A percentile compares a stretch with the other conserved stretches of the same genome.
phyloP scores from a whole-genome alignment of 257 asterid species.

The Fraxinus anomala region DNA sequence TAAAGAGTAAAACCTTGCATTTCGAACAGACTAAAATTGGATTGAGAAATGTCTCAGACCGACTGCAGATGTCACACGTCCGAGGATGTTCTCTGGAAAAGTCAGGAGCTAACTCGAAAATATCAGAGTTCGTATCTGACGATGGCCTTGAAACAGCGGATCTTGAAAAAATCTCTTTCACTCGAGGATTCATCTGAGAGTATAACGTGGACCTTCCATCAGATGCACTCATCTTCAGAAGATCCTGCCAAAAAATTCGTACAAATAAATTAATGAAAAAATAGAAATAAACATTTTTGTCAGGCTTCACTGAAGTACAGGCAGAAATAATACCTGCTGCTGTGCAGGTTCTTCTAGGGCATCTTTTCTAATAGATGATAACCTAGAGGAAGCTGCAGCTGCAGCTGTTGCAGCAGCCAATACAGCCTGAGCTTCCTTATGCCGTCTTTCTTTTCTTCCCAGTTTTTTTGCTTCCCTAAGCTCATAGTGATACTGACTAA shows the following conservation, averaged over 20 bases:
- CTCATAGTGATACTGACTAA: slow-evolving; percentile 71
- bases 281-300: not conserved
- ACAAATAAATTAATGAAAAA: slow-evolving; percentile 5
- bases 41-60: slow-evolving; percentile 76
- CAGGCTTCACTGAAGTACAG: slow-evolving; percentile 4
- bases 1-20: slow-evolving; percentile 72
- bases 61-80: slow-evolving; percentile 82
- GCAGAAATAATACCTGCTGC: slow-evolving; percentile 53
- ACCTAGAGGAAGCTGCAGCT: slow-evolving; percentile 93
- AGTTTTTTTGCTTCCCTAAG: slow-evolving; percentile 89
- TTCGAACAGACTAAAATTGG: slow-evolving; percentile 82
- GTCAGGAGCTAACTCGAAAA: slow-evolving; percentile 49
- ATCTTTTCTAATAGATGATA: slow-evolving; percentile 81
- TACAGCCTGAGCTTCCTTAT: slow-evolving; percentile 93
- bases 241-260: slow-evolving; percentile 40
- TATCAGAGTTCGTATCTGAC: slow-evolving; percentile 51
- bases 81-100: slow-evolving; percentile 65
- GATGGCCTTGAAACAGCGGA: slow-evolving; percentile 52
- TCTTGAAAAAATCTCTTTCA: slow-evolving; percentile 64
- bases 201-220: slow-evolving; percentile 47
- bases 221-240: slow-evolving; percentile 45
- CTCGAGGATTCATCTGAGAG: slow-evolving; percentile 63
- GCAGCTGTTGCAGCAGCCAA: slow-evolving; percentile 99
- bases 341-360: slow-evolving; percentile 62
- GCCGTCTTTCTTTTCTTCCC: slow-evolving; percentile 93